Base-by-base conservation (phyloP, 2,329 filamentous ascomycete genomes). In the Dendrostoma leiphaemia region DNA sequence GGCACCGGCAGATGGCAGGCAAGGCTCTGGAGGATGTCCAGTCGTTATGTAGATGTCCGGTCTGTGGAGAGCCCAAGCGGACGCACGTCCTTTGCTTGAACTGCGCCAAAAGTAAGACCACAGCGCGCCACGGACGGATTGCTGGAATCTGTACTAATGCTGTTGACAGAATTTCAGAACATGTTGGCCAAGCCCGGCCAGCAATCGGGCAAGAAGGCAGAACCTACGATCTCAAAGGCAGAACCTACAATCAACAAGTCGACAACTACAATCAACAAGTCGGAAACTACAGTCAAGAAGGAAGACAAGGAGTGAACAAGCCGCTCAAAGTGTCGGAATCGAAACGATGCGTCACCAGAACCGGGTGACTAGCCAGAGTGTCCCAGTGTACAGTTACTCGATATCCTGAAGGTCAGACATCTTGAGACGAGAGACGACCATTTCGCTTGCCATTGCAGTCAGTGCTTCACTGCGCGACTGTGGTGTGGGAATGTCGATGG, bases 21-120 rank as follows among this genome's bases (percentile, higher is more conserved):
- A 99, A 99, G 76, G 93, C 86, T 41, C 73, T 99, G 63, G 90
- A 96, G 75, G 94, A 99, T 69, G 85, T 96, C 54, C 94, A 88
- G 60, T 83, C 84, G 51, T 74, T 99, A 63, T 96, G 91, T 75
- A 90, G 85, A 67, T 99, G 94, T 69, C 89, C 93, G 0, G 90
- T 86, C 13, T 99, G 94, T 65, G 95, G 94, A 46, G 83, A 88
- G 67, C 76, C 85, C 24, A 99, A 99, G 79, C 86, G 91, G 68
- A 87, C 91, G 66, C 94, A 99, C 75, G 77, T 91, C 32, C 71
- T 99, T 61, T 99, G 94, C 71, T 86, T 91, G 19, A 85, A 89
- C 66, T 99, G 94, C 71, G 86, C 96, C 58, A 78, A 83, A 70
- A 88, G 92, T 96, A 81, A 65, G 85, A 74, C 12, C 21, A 19